These are phyloP conservation scores for Fraxinus albicans DNA, from an alignment of 305 asterid species.

Conservation along the genomic window DNA sequence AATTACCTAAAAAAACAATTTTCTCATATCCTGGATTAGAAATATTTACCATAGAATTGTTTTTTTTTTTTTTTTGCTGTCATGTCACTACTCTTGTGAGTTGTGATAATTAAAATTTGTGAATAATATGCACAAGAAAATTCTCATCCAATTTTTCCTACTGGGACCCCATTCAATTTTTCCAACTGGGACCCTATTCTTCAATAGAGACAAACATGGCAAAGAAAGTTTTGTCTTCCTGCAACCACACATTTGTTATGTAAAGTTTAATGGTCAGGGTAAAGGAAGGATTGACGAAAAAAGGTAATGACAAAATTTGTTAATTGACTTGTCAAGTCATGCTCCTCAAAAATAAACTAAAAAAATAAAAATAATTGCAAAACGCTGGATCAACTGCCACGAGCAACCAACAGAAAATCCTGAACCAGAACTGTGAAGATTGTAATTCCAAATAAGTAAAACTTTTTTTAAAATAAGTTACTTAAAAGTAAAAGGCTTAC, in stretches of 20 bases:
- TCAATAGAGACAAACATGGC: background rate
- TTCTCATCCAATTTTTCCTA: background rate
- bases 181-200: too few relatives aligned
- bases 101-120: background rate
- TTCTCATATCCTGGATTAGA: background rate
- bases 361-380: background rate
- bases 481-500: slow-evolving; percentile 20
- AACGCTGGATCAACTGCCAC: background rate
- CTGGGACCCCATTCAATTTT: too few relatives aligned
- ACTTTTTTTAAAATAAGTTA: background rate
- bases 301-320: background rate
- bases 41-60: background rate
- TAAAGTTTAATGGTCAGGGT: background rate
- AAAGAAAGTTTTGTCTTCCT: background rate
- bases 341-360: background rate
- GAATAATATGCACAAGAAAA: background rate
- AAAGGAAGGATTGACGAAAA: background rate
- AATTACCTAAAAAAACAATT: background rate
- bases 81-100: background rate
- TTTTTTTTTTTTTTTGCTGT: background rate
- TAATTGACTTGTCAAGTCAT: background rate
- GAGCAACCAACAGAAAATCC: background rate
- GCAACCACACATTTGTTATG: background rate
- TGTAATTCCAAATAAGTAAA: background rate
- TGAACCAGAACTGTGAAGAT: background rate